Conservation (phyloP, 306 rosid species). For the Phaseolus lunatus region DNA sequence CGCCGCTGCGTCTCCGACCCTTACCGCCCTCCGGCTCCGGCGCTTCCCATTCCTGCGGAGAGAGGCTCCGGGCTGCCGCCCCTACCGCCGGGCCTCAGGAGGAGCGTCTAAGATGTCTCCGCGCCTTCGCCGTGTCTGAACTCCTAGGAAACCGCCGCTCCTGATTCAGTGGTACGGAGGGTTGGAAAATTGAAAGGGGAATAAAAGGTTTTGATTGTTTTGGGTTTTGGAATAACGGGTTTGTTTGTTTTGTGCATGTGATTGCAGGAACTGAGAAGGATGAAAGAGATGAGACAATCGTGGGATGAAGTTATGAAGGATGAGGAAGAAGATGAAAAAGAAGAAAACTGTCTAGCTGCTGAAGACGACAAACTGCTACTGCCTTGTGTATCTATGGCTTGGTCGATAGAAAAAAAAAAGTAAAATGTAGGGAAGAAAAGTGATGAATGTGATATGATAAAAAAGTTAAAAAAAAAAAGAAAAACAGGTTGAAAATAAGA, state of each 20-base stretch:
- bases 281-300: constrained; percentile 62
- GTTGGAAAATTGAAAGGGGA: neutral
- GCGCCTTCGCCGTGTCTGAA: constrained; percentile 21
- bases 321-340: constrained; percentile 41
- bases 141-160: constrained; percentile 30
- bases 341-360: constrained; percentile 17
- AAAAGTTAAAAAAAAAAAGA: neutral
- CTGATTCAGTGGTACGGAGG: constrained; percentile 50
- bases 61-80: constrained; percentile 44
- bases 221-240: constrained; percentile 6
- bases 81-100: constrained; percentile 14
- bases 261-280: constrained; percentile 57
- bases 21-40: neutral
- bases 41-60: neutral
- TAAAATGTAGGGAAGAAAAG: no score
- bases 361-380: constrained; percentile 17
- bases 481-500: no score
- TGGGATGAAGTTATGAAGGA: constrained; percentile 55
- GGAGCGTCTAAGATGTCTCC: constrained; percentile 29
- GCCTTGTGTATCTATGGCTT: neutral
- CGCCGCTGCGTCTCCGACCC: constrained; percentile 46
- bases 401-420: neutral
- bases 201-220: neutral
- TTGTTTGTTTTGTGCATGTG: neutral
- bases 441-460: neutral